Percentiles rank a stretch among this genome's conserved stretches.
These are phyloP conservation scores for Sugiyamaella sp. DNA, from an alignment of 1,139 yeast species.

Conservation along the genomic window DNA sequence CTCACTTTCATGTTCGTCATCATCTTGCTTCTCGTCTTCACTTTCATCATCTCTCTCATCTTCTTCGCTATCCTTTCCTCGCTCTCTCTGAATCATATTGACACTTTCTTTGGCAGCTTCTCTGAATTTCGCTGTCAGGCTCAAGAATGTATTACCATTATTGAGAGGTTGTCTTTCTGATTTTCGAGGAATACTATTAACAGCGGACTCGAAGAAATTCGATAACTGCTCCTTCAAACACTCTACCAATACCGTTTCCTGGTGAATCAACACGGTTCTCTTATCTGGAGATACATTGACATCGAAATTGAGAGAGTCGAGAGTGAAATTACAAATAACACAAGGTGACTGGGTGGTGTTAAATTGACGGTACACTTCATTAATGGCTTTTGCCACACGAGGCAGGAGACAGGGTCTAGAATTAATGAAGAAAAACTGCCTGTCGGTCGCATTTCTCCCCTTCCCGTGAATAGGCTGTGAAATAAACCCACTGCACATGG, in stretches of 20 bases:
- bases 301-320: constrained; percentile 62
- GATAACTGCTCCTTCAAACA: constrained; percentile 42
- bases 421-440: constrained; percentile 77
- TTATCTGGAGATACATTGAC: constrained; percentile 93
- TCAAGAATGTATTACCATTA: constrained; percentile 11
- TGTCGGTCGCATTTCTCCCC: constrained; percentile 68
- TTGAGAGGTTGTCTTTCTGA: neutral
- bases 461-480: constrained; percentile 80
- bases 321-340: constrained; percentile 60
- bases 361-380: constrained; percentile 70
- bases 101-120: neutral
- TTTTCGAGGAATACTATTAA: constrained; percentile 38
- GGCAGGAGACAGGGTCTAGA: constrained; percentile 70
- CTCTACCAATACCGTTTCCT: constrained; percentile 62
- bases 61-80: constrained; percentile 11
- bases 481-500: constrained; percentile 55
- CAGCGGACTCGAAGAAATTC: constrained; percentile 32
- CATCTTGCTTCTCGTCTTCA: neutral
- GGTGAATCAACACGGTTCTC: constrained; percentile 66
- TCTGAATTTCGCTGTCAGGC: neutral
- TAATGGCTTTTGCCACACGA: constrained; percentile 59
- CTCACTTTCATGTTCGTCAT: constrained; percentile 18
- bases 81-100: neutral
- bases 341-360: constrained; percentile 77
- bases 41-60: neutral